Base-by-base conservation (phyloP, 139 green algal species). In the Picochlorum sp. region DNA sequence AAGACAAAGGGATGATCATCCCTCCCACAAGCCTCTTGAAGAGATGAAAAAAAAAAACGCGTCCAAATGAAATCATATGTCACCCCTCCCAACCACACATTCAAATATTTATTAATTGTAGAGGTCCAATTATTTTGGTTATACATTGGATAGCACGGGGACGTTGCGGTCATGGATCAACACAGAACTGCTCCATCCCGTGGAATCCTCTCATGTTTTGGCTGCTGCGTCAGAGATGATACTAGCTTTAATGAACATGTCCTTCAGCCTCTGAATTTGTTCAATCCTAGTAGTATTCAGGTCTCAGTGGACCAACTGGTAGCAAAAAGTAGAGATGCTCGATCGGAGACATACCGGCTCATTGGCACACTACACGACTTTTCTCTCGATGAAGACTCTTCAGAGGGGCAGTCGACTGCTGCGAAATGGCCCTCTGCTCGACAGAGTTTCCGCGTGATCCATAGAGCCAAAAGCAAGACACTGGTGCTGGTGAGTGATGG, bases 401-500 rank as follows among this genome's bases (percentile, higher is more conserved):
- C 49, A 58, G 69, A 62, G 50, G 26, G 52, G 54, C 13, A 26
- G 63, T 21, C 64, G 24, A 56, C 57, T 24, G 69, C 58, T 2
- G 63, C 79, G 13, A 74, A 74, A 47, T 85, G 79, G 79, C 79
- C 79, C 2, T 67, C 77, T 2, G 26, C 66, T 16, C 46, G 60
- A 26, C 70, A 81, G 24, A 69, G 60, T 47, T 85, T 85, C 66
- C 54, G 73, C 16, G 54, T 85, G 16, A 71, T 85, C 4, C 59
- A 71, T n/a, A 38, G 76, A 28, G 61, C 71, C 13, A 74, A 67
- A 16, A 71, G 70, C 41, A 81, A 71, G 21, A 69, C 20, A 6
- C 60, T 85, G 20, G 63, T 85, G 45, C 50, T 85, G 6, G 73
- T 73, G 51, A 72, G 54, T 13, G 79, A 85, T 61, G 79, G 79